Evolutionary conservation across 129 eudicot species (phyloP).

Genomic region (carrot (Daucus carota)): DNA sequence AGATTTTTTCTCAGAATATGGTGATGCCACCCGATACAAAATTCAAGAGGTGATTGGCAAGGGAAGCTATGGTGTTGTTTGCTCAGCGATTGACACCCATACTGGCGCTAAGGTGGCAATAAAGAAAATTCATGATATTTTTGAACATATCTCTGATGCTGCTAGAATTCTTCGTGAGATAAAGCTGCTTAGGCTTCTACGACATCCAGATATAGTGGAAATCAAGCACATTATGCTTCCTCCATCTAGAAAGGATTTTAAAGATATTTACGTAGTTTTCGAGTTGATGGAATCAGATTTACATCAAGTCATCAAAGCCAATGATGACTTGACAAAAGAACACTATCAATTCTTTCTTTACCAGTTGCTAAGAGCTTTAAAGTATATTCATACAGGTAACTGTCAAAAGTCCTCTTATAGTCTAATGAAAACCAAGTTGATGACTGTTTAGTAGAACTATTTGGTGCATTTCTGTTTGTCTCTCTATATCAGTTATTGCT

Average conservation of each 20-base stretch:
- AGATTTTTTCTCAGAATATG: constrained; percentile 81
- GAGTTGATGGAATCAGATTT: constrained; percentile 96
- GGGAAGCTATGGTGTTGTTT: constrained; percentile 97
- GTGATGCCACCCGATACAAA: constrained; percentile 70
- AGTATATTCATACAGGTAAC: constrained; percentile 84
- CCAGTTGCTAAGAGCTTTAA: constrained; percentile 78
- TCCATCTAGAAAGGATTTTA: constrained; percentile 79
- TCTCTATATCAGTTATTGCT: background rate
- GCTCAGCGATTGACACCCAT: constrained; percentile 80
- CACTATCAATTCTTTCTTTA: constrained; percentile 85
- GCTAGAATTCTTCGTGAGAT: constrained; percentile 84
- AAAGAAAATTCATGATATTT: constrained; percentile 76
- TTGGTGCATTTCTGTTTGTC: background rate
- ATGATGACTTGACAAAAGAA: constrained; percentile 82
- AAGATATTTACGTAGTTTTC: constrained; percentile 86
- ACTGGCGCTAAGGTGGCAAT: constrained; percentile 95
- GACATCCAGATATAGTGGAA: constrained; percentile 88
- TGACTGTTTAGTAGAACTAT: background rate
- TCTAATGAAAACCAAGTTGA: background rate
- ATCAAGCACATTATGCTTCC: constrained; percentile 86
- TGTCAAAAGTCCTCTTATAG: background rate
- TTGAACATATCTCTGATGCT: constrained; percentile 86
- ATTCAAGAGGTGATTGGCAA: constrained; percentile 76
- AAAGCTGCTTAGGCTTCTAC: constrained; percentile 73
- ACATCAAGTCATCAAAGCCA: constrained; percentile 90